Evolutionary conservation across 768 basidiomycete genomes (phyloP).

Genomic region (Termitomyces sp.): DNA sequence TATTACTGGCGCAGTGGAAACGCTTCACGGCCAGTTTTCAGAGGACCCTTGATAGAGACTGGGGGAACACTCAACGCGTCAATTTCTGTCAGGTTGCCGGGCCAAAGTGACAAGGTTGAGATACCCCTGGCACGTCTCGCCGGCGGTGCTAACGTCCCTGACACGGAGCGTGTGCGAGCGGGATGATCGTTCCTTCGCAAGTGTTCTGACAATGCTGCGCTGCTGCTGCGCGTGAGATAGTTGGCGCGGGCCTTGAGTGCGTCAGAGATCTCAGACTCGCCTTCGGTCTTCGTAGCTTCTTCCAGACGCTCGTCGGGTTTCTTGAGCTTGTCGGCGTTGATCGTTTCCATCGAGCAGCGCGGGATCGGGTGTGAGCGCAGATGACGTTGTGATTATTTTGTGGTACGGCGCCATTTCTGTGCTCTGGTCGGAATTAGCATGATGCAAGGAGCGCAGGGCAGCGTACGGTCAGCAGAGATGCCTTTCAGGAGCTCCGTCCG

Average conservation of each 20-base stretch:
- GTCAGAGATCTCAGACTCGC: no score
- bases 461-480: no score
- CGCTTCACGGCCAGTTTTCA: constrained; percentile 54
- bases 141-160: no score
- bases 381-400: constrained; percentile 45
- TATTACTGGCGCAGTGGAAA: constrained; percentile 51
- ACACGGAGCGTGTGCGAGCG: no score
- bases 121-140: no score
- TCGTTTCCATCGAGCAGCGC: constrained; percentile 56
- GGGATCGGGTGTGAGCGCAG: constrained; percentile 43
- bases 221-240: constrained; percentile 85
- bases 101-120: no score
- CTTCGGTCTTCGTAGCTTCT: no score
- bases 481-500: constrained; percentile 54
- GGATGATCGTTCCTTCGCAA: constrained; percentile 41
- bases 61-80: constrained; percentile 56
- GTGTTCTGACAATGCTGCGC: constrained; percentile 54
- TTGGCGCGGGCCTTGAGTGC: constrained; percentile 79
- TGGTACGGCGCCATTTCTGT: constrained; percentile 85
- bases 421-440: no score
- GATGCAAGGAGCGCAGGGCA: no score
- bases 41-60: constrained; percentile 63
- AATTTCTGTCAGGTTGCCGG: constrained; percentile 44
- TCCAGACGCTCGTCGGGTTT: no score
- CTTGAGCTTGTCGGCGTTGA: constrained; percentile 68